A percentile compares a stretch with the other conserved stretches of the same genome.
phyloP scores from a whole-genome alignment of 1,284 basidiomycete species.

The Austroboletus olivaceoglutinosus region DNA sequence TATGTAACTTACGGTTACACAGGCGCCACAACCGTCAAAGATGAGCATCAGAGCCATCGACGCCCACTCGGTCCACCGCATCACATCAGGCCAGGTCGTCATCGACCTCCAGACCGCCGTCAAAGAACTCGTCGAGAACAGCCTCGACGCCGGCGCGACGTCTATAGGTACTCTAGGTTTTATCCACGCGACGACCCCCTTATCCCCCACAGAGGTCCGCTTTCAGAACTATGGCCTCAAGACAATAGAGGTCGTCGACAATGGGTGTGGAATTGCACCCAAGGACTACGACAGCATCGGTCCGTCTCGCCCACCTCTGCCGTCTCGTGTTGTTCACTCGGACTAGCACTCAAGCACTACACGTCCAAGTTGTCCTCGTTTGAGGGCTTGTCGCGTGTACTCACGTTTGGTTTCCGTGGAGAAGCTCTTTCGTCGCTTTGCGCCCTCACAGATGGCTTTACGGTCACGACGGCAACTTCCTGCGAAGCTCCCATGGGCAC shows the following conservation, averaged over 20 bases:
- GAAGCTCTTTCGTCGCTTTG: slow-evolving; percentile 95
- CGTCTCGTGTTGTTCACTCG: background rate
- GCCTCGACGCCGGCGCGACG: slow-evolving; percentile 89
- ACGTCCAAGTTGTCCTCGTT: slow-evolving; percentile 89
- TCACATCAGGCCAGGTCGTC: slow-evolving; percentile 85
- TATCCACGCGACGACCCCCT: background rate
- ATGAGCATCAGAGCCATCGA: slow-evolving; percentile 64
- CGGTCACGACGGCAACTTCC: slow-evolving; percentile 71
- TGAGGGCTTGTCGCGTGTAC: slow-evolving; percentile 70
- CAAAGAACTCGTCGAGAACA: slow-evolving; percentile 97
- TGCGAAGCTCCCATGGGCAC: slow-evolving; percentile 75
- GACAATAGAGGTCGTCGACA: slow-evolving; percentile 89
- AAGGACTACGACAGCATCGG: slow-evolving; percentile 80
- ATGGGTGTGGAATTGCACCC: slow-evolving; percentile 83
- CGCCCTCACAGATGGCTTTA: slow-evolving; percentile 73
- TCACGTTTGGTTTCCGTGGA: slow-evolving; percentile 94
- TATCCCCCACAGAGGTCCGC: slow-evolving; percentile 67
- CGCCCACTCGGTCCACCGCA: slow-evolving; percentile 68
- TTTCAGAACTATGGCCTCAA: slow-evolving; percentile 89
- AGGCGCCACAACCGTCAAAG: background rate
- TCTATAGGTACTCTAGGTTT: slow-evolving; percentile 59
- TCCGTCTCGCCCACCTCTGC: slow-evolving; percentile 35
- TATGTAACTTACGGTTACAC: background rate
- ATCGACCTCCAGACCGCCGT: slow-evolving; percentile 91
- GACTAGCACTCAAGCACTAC: slow-evolving; percentile 84